Evolutionary conservation across 2,329 filamentous ascomycete genomes (phyloP).

Genomic region (Alternaria dauci): DNA sequence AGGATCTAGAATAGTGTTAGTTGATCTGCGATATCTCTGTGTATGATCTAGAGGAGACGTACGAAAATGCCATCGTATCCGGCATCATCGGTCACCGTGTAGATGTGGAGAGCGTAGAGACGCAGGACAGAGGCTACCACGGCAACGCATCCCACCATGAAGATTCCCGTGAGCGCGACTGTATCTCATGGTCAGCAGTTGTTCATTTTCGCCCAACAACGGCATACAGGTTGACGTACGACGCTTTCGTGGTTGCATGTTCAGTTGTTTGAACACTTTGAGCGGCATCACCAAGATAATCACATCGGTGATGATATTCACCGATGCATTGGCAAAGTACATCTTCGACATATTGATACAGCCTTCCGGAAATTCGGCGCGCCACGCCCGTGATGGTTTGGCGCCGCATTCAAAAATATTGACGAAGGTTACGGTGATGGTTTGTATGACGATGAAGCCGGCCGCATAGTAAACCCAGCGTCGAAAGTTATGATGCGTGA

Average conservation of each 20-base stretch:
- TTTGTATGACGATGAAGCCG: neutral
- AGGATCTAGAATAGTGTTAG: no score
- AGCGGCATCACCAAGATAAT: neutral
- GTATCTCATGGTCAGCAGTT: neutral
- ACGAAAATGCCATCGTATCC: neutral
- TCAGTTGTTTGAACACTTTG: neutral
- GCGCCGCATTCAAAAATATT: neutral
- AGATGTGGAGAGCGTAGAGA: neutral
- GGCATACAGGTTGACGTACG: neutral
- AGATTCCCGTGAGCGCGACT: neutral
- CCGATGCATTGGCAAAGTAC: neutral
- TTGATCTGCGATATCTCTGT: fast-evolving
- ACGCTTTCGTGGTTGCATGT: neutral
- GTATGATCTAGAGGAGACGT: neutral
- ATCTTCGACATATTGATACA: neutral
- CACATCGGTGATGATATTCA: neutral
- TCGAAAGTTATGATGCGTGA: neutral
- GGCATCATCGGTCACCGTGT: neutral
- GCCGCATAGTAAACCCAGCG: neutral
- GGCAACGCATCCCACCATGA: neutral
- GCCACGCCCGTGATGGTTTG: neutral
- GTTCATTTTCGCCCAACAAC: neutral
- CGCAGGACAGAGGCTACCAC: neutral
- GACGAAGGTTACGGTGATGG: neutral
- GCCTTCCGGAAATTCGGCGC: neutral